phyloP scores from a whole-genome alignment of 768 basidiomycete genomes.

The Mycena belliarum region DNA sequence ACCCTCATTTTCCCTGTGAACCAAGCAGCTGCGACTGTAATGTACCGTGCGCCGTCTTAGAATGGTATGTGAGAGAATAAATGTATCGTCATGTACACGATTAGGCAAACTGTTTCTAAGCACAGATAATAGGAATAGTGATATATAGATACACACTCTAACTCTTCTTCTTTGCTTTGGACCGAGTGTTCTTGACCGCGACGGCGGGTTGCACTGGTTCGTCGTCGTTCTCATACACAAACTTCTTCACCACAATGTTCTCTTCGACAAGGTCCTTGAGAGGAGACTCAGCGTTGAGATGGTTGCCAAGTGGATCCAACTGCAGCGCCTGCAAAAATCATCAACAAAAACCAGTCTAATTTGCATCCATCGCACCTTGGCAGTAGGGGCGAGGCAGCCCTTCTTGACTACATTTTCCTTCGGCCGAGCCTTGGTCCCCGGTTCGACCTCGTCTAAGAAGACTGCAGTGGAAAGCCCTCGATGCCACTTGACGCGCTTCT shows the following conservation, averaged over 20 bases:
- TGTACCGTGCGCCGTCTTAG: constrained; percentile 50
- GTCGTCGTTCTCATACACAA: constrained; percentile 82
- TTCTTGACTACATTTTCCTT: constrained; percentile 47
- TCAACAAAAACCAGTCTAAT: constrained; percentile 16
- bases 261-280: constrained; percentile 60
- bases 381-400: constrained; percentile 67
- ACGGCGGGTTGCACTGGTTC: constrained; percentile 28
- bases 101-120: constrained; percentile 2
- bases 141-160: constrained; percentile 17
- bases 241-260: constrained; percentile 73
- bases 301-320: constrained; percentile 74
- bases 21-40: constrained; percentile 70
- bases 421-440: constrained; percentile 44
- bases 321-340: constrained; percentile 46
- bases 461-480: constrained; percentile 61
- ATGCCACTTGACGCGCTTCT: constrained; percentile 79
- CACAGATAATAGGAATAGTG: background rate
- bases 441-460: constrained; percentile 63
- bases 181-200: constrained; percentile 55
- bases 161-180: constrained; percentile 50
- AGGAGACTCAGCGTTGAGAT: constrained; percentile 57
- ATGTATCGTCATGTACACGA: constrained; percentile 24
- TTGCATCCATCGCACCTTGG: constrained; percentile 69
- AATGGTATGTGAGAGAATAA: constrained; percentile 18
- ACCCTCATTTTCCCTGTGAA: constrained; percentile 77